Base-by-base conservation (phyloP, 495 filamentous ascomycete genomes). In the Gamarada debralockiae region DNA sequence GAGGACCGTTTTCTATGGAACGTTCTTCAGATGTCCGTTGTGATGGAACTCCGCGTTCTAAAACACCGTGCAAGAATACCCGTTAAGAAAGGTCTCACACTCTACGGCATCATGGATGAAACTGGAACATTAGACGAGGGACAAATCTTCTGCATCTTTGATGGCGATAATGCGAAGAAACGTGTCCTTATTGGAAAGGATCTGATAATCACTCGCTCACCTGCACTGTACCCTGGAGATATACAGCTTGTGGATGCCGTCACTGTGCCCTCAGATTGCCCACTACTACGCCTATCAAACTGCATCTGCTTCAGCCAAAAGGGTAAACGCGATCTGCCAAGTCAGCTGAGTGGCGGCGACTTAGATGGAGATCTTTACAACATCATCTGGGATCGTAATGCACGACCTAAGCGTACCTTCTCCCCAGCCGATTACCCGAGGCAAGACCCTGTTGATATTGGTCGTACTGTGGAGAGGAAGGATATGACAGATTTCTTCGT, bases 81-180 rank as follows among this genome's bases (percentile, higher is more conserved):
- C 0, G 76, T 95, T 1, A 59, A 72, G 2, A 52, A 83, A n/a
- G 90, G 86, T 0, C 70, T 82, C 7, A 88, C 84, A 0, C 68
- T 93, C 0, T 88, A 84, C 55, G 90, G 90, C 2, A 73, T 95
- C 22, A 86, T 95, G 79, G 90, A 95, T 57, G 89, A 95, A 66
- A 90, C 85, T 1, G 80, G 77, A 0, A 72, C 70, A 31, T 67
- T 95, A 2, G 54, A 80, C 36, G 87, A 88, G 60, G 79, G 79
- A 0, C 70, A 92, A 53, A 71, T 92, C 0, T 90, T 82, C 52
- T 57, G 54, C 40, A 48, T 36, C 2, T 70, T 82, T 25, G 0
- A 69, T 81, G 12, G 25, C 45, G 12, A 49, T 22, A 3, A 56
- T 43, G 1, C 38, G 18, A 4, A 67, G 71, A 9, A 24, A n/a